These are phyloP conservation scores for Ceratocystis alfenasii DNA, from an alignment of 2,329 filamentous ascomycete species.

Conservation along the genomic window DNA sequence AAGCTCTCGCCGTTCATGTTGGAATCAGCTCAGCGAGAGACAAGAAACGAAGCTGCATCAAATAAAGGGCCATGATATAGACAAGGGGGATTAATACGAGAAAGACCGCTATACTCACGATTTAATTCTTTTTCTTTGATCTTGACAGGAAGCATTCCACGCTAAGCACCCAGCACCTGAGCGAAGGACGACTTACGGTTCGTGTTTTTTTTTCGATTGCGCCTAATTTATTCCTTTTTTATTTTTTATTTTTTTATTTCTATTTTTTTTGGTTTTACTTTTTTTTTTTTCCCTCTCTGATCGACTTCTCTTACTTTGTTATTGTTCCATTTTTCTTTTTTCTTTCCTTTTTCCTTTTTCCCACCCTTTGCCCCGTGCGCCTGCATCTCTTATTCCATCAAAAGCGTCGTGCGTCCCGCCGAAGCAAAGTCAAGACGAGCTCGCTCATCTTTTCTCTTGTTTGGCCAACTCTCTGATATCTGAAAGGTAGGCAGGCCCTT, in stretches of 20 bases:
- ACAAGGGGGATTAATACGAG: not conserved
- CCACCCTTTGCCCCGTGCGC: not conserved
- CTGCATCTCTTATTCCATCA: constrained; percentile 4
- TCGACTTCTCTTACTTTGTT: not conserved
- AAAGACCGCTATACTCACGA: not conserved
- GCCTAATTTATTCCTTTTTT: constrained; percentile 8
- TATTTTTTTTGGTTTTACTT: not conserved
- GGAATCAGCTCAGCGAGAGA: not conserved
- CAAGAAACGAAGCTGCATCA: not conserved
- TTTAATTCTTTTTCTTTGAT: not conserved
- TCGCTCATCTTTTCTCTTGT: constrained; percentile 2
- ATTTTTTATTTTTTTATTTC: not conserved
- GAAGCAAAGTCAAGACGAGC: not conserved
- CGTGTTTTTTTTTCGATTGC: constrained; percentile 1
- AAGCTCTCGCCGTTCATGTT: not conserved
- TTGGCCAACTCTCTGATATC: not conserved
- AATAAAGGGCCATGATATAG: not conserved
- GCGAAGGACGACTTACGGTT: not conserved
- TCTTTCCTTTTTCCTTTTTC: not conserved
- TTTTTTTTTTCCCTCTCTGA: not conserved
- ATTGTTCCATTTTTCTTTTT: constrained; percentile 23
- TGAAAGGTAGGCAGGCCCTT: not conserved
- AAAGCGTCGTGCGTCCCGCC: constrained; percentile 21
- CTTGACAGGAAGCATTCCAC: constrained; percentile 1
- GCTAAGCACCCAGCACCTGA: constrained; percentile 1